Base-by-base conservation (phyloP, 306 rosid species). In the Morella rubra region DNA sequence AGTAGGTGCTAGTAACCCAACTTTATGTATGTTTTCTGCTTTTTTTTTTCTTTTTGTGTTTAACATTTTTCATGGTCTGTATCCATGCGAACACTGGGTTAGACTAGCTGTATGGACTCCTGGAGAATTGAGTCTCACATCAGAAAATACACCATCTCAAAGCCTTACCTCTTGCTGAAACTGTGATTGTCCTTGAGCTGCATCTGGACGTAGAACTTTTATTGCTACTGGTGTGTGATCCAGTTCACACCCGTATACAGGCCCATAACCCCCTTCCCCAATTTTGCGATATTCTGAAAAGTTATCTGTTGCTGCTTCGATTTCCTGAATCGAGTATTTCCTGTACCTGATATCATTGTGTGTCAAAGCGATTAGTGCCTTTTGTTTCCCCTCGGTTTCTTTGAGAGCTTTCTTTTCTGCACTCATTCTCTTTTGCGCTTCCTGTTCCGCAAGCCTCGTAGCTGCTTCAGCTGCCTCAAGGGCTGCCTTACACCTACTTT, bases 241-340 rank as follows among this genome's bases (percentile, higher is more conserved):
- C 58, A 93, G 84, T 76, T 89, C 90, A 58, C 89, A 81, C 68
- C 77, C 81, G 73, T 73, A 93, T 24, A 91, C 97, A 1, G 98
- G 97, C 8, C 97, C 98, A 62, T 91, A 93, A 56, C 97, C 97
- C 61, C 98, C 97, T 88, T 93, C 98, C 1, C 98, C 97, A 13
- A 93, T 86, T 80, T 89, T 91, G 66, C 80, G 83, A 44, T 85
- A 46, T 18, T 64, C 73, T 0, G 85, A 20, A 65, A 93, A 91
- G 74, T 49, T 41, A 0, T 80, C 40, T 18, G 98, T 91, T 52
- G 97, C 98, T 5, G 47, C 78, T 85, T 93, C 96, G 24, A 93
- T 87, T 71, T 91, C 96, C 76, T 93, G 85, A 4, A 93, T 83
- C 8, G 77, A 40, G 78, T 94, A 94, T 85, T 27, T 86, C 75